A percentile compares a stretch with the other conserved stretches of the same genome.
Evolutionary conservation across 805 yeast species (phyloP).

Genomic region (Nakazawaea siamensis): DNA sequence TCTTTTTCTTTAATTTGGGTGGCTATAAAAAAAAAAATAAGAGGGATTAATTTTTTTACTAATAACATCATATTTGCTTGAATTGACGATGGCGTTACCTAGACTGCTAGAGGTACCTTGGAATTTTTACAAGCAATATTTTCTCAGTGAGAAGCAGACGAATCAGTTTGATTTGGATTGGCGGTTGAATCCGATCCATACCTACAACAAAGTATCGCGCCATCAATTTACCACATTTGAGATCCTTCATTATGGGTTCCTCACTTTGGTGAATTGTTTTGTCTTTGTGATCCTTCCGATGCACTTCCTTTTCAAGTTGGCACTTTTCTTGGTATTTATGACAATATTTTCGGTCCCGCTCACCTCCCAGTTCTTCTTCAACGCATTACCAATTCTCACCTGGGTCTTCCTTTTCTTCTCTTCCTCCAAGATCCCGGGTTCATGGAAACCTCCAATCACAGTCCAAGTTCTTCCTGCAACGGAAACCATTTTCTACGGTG

Average conservation of each 20-base stretch:
- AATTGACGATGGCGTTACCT: neutral
- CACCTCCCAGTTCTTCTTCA: conserved; percentile 76
- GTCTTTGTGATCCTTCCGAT: conserved; percentile 56
- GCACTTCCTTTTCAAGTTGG: conserved; percentile 27
- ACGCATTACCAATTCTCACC: conserved; percentile 74
- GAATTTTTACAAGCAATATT: conserved; percentile 4
- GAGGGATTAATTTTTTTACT: too few relatives aligned
- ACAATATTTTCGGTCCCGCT: conserved; percentile 57
- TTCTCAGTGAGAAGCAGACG: conserved; percentile 9
- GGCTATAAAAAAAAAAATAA: too few relatives aligned
- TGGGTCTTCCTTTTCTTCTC: conserved; percentile 83
- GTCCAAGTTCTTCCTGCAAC: conserved; percentile 86
- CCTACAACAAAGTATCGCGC: conserved; percentile 2
- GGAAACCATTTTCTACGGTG: conserved; percentile 89
- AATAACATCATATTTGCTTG: too few relatives aligned
- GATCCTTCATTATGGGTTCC: conserved; percentile 36
- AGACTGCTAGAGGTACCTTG: neutral
- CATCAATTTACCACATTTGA: conserved; percentile 6
- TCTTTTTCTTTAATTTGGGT: too few relatives aligned
- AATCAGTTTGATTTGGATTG: conserved; percentile 9
- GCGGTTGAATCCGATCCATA: conserved; percentile 8
- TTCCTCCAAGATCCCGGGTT: conserved; percentile 63
- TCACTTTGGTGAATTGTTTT: conserved; percentile 43
- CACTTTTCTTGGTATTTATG: conserved; percentile 27
- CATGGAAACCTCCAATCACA: conserved; percentile 78